A percentile compares a stretch with the other conserved stretches of the same genome.
Evolutionary conservation across 139 green algal species (phyloP).

Genomic region (Picochlorum sp.): DNA sequence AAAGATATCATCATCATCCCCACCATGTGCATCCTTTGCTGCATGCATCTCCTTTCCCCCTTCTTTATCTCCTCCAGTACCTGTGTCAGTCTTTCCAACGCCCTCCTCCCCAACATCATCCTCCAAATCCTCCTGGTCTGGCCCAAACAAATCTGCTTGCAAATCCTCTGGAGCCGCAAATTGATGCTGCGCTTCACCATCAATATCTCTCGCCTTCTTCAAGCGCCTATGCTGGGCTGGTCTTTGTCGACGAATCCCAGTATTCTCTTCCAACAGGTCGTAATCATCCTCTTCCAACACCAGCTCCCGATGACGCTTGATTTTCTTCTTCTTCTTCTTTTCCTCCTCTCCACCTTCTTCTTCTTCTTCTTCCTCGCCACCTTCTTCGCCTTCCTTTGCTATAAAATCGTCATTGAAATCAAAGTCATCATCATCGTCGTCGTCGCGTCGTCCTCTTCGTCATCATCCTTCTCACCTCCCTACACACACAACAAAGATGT

Average conservation of each 20-base stretch:
- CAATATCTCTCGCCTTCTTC: constrained; percentile 44
- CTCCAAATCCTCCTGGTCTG: constrained; percentile 23
- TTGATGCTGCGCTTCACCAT: neutral
- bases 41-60: neutral
- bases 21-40: neutral
- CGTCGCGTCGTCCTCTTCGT: no score
- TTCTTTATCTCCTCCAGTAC: constrained; percentile 3
- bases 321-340: constrained; percentile 35
- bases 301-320: constrained; percentile 37
- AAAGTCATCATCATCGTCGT: neutral
- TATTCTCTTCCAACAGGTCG: constrained; percentile 76
- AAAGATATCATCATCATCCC: constrained; percentile 17
- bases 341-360: constrained; percentile 5
- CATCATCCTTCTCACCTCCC: no score
- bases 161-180: constrained; percentile 43
- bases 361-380: constrained; percentile 3
- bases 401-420: constrained; percentile 9
- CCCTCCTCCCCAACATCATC: constrained; percentile 6
- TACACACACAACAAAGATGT: neutral
- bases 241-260: constrained; percentile 31
- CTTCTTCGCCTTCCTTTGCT: constrained; percentile 10
- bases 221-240: constrained; percentile 50
- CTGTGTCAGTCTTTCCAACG: neutral
- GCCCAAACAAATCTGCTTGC: constrained; percentile 66
- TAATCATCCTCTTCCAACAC: constrained; percentile 88